These are phyloP conservation scores for Boletales sp. DNA, from an alignment of 768 basidiomycete genomes.

Conservation along the genomic window DNA sequence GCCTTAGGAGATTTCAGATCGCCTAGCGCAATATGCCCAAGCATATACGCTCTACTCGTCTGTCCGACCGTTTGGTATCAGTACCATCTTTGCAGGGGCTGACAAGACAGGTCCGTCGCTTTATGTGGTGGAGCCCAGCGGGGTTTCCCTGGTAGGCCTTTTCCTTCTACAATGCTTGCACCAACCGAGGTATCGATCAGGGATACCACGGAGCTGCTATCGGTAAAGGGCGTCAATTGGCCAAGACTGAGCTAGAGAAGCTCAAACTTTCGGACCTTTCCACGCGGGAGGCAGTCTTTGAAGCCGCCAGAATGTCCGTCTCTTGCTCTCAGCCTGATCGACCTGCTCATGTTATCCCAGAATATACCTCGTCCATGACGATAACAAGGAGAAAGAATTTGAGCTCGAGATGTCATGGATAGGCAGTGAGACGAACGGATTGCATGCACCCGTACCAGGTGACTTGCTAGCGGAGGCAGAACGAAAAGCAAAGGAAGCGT, in stretches of 20 bases:
- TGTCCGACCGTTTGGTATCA: constrained; percentile 94
- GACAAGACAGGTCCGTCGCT: constrained; percentile 86
- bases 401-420: constrained; percentile 99
- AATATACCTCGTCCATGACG: constrained; percentile 96
- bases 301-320: constrained; percentile 92
- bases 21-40: constrained; percentile 87
- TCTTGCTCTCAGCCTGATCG: background rate
- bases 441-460: constrained; percentile 80
- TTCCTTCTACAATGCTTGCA: background rate
- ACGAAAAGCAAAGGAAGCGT: constrained; percentile 76
- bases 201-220: constrained; percentile 97
- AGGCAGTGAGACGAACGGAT: constrained; percentile 73
- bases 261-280: constrained; percentile 81
- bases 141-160: constrained; percentile 75
- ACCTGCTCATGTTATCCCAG: constrained; percentile 39
- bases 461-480: constrained; percentile 86
- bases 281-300: constrained; percentile 80
- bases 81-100: constrained; percentile 84
- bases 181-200: constrained; percentile 35
- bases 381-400: constrained; percentile 97
- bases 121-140: constrained; percentile 92
- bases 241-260: constrained; percentile 98
- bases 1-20: constrained; percentile 59
- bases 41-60: constrained; percentile 97
- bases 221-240: constrained; percentile 96